Percentiles rank a stretch among this genome's conserved stretches.
Evolutionary conservation across 2,329 filamentous ascomycete genomes (phyloP).

Genomic region (Calycina herbarum): DNA sequence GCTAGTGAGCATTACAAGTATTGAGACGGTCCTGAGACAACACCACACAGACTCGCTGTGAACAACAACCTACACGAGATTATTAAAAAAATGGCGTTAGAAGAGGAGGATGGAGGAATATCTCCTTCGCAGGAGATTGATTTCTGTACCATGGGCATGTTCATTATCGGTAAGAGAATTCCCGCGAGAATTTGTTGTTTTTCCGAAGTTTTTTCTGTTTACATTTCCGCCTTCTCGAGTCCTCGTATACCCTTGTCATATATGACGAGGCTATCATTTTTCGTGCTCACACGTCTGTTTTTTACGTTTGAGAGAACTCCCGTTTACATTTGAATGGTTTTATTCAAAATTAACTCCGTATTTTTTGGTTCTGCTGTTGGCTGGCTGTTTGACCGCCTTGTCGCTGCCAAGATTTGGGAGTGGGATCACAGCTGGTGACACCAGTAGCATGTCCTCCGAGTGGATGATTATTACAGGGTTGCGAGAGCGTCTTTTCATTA

Average conservation of each 20-base stretch:
- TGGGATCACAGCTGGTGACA: not conserved
- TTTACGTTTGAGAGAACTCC: not conserved
- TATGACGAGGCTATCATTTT: not conserved
- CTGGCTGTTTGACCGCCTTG: not conserved
- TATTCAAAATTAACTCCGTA: not conserved
- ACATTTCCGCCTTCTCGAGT: conserved; percentile 16
- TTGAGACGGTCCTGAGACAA: conserved; percentile 3
- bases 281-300: not conserved
- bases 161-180: conserved; percentile 62
- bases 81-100: conserved; percentile 29
- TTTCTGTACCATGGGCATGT: conserved; percentile 72
- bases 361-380: not conserved
- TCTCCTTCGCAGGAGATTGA: conserved; percentile 50
- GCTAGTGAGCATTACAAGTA: not conserved
- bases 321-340: not conserved
- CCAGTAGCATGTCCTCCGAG: not conserved
- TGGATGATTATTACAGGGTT: not conserved
- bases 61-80: conserved; percentile 13
- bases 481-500: not conserved
- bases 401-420: not conserved
- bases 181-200: conserved; percentile 11
- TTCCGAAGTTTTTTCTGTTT: conserved; percentile 10
- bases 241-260: not conserved
- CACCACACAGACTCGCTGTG: not conserved
- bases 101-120: conserved; percentile 26